Percentiles rank a stretch among this genome's conserved stretches.
Conservation (phyloP, 2,329 filamentous ascomycete species). For the Cladophialophora immunda region DNA sequence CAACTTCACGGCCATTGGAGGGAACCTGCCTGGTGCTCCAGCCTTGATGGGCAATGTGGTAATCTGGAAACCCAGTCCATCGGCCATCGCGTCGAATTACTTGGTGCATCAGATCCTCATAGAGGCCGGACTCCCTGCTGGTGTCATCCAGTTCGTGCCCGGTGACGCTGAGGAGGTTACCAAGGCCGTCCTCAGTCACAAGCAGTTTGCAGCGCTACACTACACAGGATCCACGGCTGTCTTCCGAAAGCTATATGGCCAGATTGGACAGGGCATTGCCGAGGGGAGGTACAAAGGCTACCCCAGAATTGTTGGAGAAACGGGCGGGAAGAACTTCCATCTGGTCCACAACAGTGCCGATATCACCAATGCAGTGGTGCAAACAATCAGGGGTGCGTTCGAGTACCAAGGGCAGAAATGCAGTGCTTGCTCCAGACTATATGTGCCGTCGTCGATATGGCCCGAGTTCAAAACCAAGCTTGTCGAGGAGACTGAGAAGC, state of each 20-base stretch:
- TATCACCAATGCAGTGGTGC: constrained; percentile 74
- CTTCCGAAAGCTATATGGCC: constrained; percentile 84
- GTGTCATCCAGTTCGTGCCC: constrained; percentile 88
- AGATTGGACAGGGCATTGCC: constrained; percentile 80
- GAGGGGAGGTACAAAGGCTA: constrained; percentile 80
- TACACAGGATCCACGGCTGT: constrained; percentile 88
- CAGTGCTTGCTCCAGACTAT: constrained; percentile 77
- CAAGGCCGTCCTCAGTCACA: constrained; percentile 74
- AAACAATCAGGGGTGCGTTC: constrained; percentile 81
- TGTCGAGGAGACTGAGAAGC: constrained; percentile 67
- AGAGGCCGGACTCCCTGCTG: constrained; percentile 82
- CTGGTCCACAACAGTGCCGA: constrained; percentile 76
- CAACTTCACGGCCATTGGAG: constrained; percentile 94
- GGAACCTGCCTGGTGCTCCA: constrained; percentile 79
- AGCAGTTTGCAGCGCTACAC: constrained; percentile 81
- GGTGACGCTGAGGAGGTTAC: constrained; percentile 84
- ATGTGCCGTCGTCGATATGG: constrained; percentile 76
- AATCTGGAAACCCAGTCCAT: constrained; percentile 88
- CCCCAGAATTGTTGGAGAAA: constrained; percentile 83
- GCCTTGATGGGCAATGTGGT: constrained; percentile 89
- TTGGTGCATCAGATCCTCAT: constrained; percentile 86
- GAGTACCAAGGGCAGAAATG: constrained; percentile 88
- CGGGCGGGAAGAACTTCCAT: constrained; percentile 88
- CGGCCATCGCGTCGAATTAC: constrained; percentile 82
- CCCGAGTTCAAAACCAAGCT: constrained; percentile 72